Conservation (phyloP, 495 filamentous ascomycete species). For the Lindgomyces ingoldianus region DNA sequence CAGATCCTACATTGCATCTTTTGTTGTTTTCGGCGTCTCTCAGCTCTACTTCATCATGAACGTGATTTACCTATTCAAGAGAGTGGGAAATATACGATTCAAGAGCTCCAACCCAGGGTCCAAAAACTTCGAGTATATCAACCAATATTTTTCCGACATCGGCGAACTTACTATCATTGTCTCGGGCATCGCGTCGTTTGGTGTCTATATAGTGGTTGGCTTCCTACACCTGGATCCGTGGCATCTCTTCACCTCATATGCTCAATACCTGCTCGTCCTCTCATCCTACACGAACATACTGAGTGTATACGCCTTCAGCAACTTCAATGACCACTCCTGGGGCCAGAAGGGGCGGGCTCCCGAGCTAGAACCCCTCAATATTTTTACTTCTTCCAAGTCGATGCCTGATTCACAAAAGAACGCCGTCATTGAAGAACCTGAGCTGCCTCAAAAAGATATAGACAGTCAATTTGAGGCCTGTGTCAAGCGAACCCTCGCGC, state of each 20-base stretch:
- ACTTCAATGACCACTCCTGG: background rate
- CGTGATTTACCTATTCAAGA: background rate
- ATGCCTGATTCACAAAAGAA: too few species aligned
- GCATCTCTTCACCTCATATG: slow-evolving; percentile 1
- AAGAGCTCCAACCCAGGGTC: too few species aligned
- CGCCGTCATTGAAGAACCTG: background rate
- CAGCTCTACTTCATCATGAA: background rate
- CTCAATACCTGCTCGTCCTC: background rate
- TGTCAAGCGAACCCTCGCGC: background rate
- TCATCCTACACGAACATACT: slow-evolving; percentile 1
- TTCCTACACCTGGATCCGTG: slow-evolving; percentile 1
- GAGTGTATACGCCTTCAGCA: slow-evolving; percentile 3
- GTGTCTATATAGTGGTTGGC: background rate
- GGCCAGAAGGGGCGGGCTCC: background rate
- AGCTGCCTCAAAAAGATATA: background rate
- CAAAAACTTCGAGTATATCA: too few species aligned
- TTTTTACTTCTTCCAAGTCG: too few species aligned
- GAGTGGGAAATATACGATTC: too few species aligned
- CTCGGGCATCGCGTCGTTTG: background rate
- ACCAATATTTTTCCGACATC: background rate
- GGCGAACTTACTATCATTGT: background rate
- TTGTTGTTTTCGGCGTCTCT: background rate
- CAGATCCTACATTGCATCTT: background rate
- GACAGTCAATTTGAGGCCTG: background rate
- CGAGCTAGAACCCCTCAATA: background rate